A percentile compares a stretch with the other conserved stretches of the same genome.
Conservation (phyloP, 192 early-diverging fungal genomes). For the Coemansia sp. region DNA sequence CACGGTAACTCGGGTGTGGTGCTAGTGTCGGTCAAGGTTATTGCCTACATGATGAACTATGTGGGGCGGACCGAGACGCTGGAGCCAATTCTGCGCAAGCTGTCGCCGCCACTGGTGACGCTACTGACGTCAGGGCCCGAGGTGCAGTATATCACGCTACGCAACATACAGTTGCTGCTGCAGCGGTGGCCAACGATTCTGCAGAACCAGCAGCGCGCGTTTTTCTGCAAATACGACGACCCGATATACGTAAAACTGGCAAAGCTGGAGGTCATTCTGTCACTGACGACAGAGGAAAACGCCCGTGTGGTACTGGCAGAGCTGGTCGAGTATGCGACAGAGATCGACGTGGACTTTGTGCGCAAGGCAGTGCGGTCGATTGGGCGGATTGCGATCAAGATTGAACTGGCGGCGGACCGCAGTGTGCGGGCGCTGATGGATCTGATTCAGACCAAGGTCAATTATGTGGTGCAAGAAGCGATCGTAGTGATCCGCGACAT, state of each 20-base stretch:
- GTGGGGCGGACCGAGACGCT: conserved; percentile 80
- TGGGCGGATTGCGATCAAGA: conserved; percentile 96
- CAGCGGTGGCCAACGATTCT: conserved; percentile 88
- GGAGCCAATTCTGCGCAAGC: conserved; percentile 71
- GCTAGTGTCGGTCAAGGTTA: conserved; percentile 80
- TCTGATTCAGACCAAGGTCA: conserved; percentile 94
- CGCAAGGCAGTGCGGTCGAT: conserved; percentile 94
- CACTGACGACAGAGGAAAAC: conserved; percentile 79
- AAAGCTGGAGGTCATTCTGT: conserved; percentile 94
- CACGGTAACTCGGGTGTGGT: conserved; percentile 95
- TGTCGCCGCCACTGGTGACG: conserved; percentile 93
- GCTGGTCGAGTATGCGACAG: conserved; percentile 91
- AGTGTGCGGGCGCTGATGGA: conserved; percentile 88
- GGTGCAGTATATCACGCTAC: conserved; percentile 95
- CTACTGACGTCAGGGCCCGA: conserved; percentile 85
- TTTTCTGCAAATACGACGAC: conserved; percentile 99
- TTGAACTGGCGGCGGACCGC: conserved; percentile 79
- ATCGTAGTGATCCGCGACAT: conserved; percentile 98
- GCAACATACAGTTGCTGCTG: conserved; percentile 94
- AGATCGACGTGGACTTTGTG: conserved; percentile 98
- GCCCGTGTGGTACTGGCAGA: conserved; percentile 87
- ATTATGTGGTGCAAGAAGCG: conserved; percentile 98
- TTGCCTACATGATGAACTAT: conserved; percentile 94
- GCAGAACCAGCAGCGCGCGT: conserved; percentile 93
- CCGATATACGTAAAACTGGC: conserved; percentile 98